Percentiles rank a stretch among this genome's conserved stretches.
phyloP scores from a whole-genome alignment of 2,329 filamentous ascomycete genomes.

The Paraconiothyrium brasiliense region DNA sequence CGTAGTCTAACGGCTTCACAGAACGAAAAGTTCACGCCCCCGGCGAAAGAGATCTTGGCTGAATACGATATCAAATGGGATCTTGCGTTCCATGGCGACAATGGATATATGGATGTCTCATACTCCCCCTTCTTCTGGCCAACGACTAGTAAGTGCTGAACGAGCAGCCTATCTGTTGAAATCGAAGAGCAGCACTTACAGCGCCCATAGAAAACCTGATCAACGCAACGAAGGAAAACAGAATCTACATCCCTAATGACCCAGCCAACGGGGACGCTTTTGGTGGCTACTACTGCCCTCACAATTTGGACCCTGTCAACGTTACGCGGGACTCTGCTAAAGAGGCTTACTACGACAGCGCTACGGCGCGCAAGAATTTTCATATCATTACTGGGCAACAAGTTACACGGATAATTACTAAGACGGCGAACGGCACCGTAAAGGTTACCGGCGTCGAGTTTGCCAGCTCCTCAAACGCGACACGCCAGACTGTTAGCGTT shows the following conservation, averaged over 20 bases:
- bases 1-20: conserved; percentile 19
- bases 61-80: conserved; percentile 33
- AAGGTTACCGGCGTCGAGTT: conserved; percentile 32
- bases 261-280: conserved; percentile 32
- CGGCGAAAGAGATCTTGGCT: conserved; percentile 25
- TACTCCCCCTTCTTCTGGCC: conserved; percentile 35
- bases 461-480: conserved; percentile 25
- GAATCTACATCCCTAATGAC: conserved; percentile 28
- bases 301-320: conserved; percentile 27
- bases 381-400: conserved; percentile 31
- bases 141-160: conserved; percentile 27
- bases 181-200: conserved; percentile 7
- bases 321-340: conserved; percentile 30
- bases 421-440: conserved; percentile 15
- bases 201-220: conserved; percentile 28
- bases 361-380: conserved; percentile 28
- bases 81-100: conserved; percentile 23
- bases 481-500: conserved; percentile 25
- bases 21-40: conserved; percentile 34
- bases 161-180: background rate
- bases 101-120: conserved; percentile 31
- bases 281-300: conserved; percentile 33
- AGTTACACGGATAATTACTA: conserved; percentile 27
- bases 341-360: conserved; percentile 33
- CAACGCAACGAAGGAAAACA: conserved; percentile 25